Evolutionary conservation across 495 filamentous ascomycete species (phyloP).

Genomic region (Tirmania nivea): DNA sequence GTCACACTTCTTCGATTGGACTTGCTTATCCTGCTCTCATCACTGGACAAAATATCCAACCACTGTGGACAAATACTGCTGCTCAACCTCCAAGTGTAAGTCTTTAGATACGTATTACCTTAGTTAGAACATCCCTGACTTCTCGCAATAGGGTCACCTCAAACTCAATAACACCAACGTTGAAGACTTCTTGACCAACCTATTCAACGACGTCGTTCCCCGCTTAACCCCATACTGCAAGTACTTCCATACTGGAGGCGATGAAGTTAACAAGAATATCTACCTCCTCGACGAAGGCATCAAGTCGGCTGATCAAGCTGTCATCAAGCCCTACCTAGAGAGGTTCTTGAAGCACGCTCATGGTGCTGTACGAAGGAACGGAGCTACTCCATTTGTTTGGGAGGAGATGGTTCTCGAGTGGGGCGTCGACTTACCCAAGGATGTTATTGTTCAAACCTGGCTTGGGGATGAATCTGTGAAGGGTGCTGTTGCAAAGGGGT

Average conservation of each 20-base stretch:
- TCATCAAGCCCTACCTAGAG: constrained; percentile 50
- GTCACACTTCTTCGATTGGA: constrained; percentile 46
- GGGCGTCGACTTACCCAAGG: constrained; percentile 42
- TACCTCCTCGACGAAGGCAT: constrained; percentile 53
- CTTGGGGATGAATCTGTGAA: constrained; percentile 33
- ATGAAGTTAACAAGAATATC: constrained; percentile 56
- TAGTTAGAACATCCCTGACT: no score
- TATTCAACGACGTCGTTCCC: constrained; percentile 52
- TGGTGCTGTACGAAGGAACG: constrained; percentile 30
- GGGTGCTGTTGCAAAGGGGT: constrained; percentile 33
- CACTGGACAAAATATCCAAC: constrained; percentile 43
- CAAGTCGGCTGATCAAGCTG: constrained; percentile 32
- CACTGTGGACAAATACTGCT: constrained; percentile 42
- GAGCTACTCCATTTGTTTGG: constrained; percentile 52
- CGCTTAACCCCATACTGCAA: constrained; percentile 39
- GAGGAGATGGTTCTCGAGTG: constrained; percentile 61
- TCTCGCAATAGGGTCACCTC: constrained; percentile 26
- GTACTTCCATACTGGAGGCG: constrained; percentile 68
- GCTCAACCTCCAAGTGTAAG: constrained; percentile 47
- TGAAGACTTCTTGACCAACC: constrained; percentile 40
- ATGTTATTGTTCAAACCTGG: constrained; percentile 57
- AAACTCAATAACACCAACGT: constrained; percentile 46
- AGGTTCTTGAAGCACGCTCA: constrained; percentile 46
- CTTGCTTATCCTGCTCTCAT: constrained; percentile 50
- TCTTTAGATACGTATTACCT: no score